phyloP scores from a whole-genome alignment of 768 basidiomycete species.

The Obba rivulosa region DNA sequence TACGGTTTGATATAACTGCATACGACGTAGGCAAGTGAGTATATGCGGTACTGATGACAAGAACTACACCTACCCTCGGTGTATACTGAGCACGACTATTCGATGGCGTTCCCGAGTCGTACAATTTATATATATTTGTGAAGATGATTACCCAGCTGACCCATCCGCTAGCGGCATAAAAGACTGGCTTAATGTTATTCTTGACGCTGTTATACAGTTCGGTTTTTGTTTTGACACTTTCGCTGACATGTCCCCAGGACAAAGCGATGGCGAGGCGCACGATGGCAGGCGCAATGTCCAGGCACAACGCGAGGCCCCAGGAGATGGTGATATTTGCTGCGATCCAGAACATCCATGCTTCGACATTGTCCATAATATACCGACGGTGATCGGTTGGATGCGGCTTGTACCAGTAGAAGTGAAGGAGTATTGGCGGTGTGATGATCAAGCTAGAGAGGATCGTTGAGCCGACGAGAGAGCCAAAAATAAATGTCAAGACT shows the following conservation, averaged over 20 bases:
- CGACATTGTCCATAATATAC: slow-evolving; percentile 59
- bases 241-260: slow-evolving; percentile 74
- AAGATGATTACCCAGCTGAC: slow-evolving; percentile 77
- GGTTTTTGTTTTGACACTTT: slow-evolving; percentile 56
- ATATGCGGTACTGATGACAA: not conserved
- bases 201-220: slow-evolving; percentile 71
- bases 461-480: slow-evolving; percentile 67
- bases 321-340: slow-evolving; percentile 74
- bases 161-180: slow-evolving; percentile 70
- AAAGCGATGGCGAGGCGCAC: slow-evolving; percentile 47
- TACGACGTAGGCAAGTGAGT: not conserved
- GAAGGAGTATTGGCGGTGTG: slow-evolving; percentile 55
- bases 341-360: slow-evolving; percentile 81
- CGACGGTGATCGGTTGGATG: slow-evolving; percentile 49
- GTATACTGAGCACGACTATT: slow-evolving; percentile 59
- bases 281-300: slow-evolving; percentile 62
- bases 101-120: slow-evolving; percentile 32
- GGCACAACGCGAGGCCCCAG: slow-evolving; percentile 70
- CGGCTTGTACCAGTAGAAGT: slow-evolving; percentile 67
- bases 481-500: slow-evolving; percentile 56
- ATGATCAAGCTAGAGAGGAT: slow-evolving; percentile 59
- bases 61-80: slow-evolving; percentile 36
- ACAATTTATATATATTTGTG: slow-evolving; percentile 54
- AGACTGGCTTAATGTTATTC: slow-evolving; percentile 60
- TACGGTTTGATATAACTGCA: slow-evolving; percentile 56